These are phyloP conservation scores for Wickerhamomyces sp. DNA, from an alignment of 1,139 yeast genomes.

Conservation along the genomic window DNA sequence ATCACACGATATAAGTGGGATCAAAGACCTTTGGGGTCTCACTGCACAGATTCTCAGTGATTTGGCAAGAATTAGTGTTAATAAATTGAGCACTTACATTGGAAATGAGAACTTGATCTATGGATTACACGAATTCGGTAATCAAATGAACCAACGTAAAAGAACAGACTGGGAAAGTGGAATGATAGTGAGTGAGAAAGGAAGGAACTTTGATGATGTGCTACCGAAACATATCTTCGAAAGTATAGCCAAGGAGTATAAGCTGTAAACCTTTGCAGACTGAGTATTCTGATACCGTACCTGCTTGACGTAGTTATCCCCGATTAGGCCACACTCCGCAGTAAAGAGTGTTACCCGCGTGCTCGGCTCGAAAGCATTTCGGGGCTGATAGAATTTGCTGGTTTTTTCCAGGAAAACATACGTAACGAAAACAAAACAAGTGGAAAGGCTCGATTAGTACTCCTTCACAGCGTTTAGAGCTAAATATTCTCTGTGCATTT, in stretches of 20 bases:
- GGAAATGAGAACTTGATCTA: slow-evolving; percentile 69
- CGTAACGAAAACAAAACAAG: too few species aligned
- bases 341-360: too few species aligned
- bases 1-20: slow-evolving; percentile 25
- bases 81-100: slow-evolving; percentile 20
- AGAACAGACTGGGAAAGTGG: slow-evolving; percentile 38
- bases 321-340: not conserved
- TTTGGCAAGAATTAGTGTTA: slow-evolving; percentile 50
- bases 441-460: too few species aligned
- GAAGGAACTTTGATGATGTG: slow-evolving; percentile 46
- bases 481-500: too few species aligned
- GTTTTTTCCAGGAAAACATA: too few species aligned
- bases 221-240: slow-evolving; percentile 25
- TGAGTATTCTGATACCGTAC: too few species aligned
- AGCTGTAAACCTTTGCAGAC: too few species aligned
- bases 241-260: slow-evolving; percentile 15
- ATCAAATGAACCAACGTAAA: slow-evolving; percentile 32
- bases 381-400: too few species aligned
- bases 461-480: too few species aligned
- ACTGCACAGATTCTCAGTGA: slow-evolving; percentile 85
- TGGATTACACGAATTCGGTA: slow-evolving; percentile 47
- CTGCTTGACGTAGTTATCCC: too few species aligned
- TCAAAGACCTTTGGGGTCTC: slow-evolving; percentile 83
- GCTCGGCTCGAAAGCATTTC: too few species aligned
- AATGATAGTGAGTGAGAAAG: slow-evolving; percentile 33